phyloP scores from a whole-genome alignment of 2,329 filamentous ascomycete species.

The Aspergillus sp. region DNA sequence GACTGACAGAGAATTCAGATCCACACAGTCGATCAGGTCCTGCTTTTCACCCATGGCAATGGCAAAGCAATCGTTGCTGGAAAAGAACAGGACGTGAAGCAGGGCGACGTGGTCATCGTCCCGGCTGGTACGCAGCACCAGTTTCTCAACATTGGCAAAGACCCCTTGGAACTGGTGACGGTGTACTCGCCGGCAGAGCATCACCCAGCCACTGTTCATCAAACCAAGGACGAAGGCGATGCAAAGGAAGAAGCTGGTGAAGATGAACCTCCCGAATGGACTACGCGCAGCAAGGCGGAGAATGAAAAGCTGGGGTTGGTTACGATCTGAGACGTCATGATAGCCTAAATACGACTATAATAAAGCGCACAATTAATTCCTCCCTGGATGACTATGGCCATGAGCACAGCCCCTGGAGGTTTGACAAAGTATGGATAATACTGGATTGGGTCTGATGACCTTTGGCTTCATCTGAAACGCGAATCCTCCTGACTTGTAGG shows the following conservation, averaged over 20 bases:
- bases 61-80: conserved; percentile 59
- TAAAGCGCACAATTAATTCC: too few relatives aligned
- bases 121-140: conserved; percentile 65
- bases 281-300: conserved; percentile 53
- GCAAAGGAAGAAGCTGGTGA: conserved; percentile 60
- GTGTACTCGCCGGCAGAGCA: conserved; percentile 65
- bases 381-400: too few relatives aligned
- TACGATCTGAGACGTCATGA: neutral
- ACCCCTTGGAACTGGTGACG: conserved; percentile 60
- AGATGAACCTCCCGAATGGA: conserved; percentile 62
- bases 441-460: too few relatives aligned
- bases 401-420: too few relatives aligned
- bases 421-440: too few relatives aligned
- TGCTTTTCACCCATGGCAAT: conserved; percentile 61
- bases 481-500: too few relatives aligned
- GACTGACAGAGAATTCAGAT: conserved; percentile 17
- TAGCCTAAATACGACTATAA: neutral
- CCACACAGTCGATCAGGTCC: conserved; percentile 62
- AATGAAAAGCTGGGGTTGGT: conserved; percentile 59
- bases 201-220: conserved; percentile 57
- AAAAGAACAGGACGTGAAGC: conserved; percentile 55
- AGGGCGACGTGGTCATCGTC: conserved; percentile 59
- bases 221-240: conserved; percentile 62
- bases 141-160: conserved; percentile 60
- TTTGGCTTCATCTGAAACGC: too few relatives aligned